Conservation (phyloP, 2,329 filamentous ascomycete species). For the Aureobasidium sp. region DNA sequence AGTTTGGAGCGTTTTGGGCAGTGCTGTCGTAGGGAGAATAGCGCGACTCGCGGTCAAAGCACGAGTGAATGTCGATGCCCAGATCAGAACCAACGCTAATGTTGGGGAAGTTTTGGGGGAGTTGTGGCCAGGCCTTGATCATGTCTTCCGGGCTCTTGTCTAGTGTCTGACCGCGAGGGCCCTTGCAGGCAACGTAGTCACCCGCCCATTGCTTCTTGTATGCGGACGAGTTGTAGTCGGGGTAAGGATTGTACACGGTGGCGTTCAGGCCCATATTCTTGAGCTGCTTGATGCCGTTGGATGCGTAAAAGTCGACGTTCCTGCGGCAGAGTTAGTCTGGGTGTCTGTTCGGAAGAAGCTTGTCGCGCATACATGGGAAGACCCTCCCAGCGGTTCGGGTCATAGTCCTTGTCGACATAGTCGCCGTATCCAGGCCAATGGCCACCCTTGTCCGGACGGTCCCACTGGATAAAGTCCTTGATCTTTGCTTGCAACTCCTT, state of each 20-base stretch:
- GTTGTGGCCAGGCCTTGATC: conserved; percentile 53
- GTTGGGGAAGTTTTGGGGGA: conserved; percentile 52
- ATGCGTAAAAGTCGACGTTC: conserved; percentile 34
- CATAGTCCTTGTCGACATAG: conserved; percentile 37
- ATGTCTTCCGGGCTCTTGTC: conserved; percentile 56
- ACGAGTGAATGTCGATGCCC: conserved; percentile 57
- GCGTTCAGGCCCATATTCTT: conserved; percentile 32
- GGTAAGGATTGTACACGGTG: conserved; percentile 63
- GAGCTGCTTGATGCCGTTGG: conserved; percentile 26
- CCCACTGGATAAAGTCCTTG: conserved; percentile 38
- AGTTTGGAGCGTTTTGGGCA: conserved; percentile 41
- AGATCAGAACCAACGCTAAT: conserved; percentile 56
- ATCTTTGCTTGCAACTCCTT: conserved; percentile 28
- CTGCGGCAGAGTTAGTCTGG: conserved; percentile 13
- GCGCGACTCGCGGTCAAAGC: conserved; percentile 54
- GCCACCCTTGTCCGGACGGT: conserved; percentile 28
- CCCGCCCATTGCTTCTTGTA: conserved; percentile 55
- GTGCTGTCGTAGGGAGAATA: conserved; percentile 49
- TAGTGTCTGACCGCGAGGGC: conserved; percentile 46
- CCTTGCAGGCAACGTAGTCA: conserved; percentile 56
- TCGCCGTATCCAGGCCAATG: conserved; percentile 42
- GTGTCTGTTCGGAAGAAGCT: conserved; percentile 24
- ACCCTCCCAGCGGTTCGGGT: conserved; percentile 43
- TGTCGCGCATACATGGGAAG: conserved; percentile 24
- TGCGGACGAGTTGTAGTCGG: conserved; percentile 56